Conservation (phyloP, 1,284 basidiomycete genomes). For the Apiotrichum porosum region DNA sequence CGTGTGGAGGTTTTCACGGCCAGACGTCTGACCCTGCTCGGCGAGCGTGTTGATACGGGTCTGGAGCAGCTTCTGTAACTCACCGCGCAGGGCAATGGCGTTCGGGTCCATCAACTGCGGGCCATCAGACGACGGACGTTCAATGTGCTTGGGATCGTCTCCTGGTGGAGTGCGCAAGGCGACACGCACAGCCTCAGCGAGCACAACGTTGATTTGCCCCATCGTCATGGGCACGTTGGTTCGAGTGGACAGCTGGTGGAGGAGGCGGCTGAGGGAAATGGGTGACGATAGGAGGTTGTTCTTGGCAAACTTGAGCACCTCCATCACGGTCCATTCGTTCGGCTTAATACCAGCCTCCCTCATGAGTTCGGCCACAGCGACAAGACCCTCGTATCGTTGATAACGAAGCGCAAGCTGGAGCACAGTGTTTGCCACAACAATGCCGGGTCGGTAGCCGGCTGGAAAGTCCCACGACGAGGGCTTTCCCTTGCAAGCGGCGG, state of each 20-base stretch:
- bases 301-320: slow-evolving; percentile 27
- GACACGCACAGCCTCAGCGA: slow-evolving; percentile 18
- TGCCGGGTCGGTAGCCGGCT: slow-evolving; percentile 5
- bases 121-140: too few relatives aligned
- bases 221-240: slow-evolving; percentile 18
- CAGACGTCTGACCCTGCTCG: neutral
- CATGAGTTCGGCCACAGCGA: slow-evolving; percentile 15
- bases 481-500: neutral
- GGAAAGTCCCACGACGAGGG: slow-evolving; percentile 11
- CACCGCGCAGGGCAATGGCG: slow-evolving; percentile 1
- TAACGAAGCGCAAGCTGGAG: slow-evolving; percentile 2
- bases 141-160: too few relatives aligned
- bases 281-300: slow-evolving; percentile 14
- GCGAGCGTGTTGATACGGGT: neutral
- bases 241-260: slow-evolving; percentile 17
- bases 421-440: slow-evolving; percentile 22
- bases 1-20: slow-evolving; percentile 24
- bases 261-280: slow-evolving; percentile 21
- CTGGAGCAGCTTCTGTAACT: slow-evolving; percentile 3
- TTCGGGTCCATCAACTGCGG: neutral
- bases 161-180: slow-evolving; percentile 4
- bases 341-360: slow-evolving; percentile 17
- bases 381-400: slow-evolving; percentile 13
- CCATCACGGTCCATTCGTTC: slow-evolving; percentile 26
- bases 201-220: slow-evolving; percentile 20